Evolutionary conservation across 192 early-diverging fungal genomes (phyloP).

Genomic region (Coemansia sp.): DNA sequence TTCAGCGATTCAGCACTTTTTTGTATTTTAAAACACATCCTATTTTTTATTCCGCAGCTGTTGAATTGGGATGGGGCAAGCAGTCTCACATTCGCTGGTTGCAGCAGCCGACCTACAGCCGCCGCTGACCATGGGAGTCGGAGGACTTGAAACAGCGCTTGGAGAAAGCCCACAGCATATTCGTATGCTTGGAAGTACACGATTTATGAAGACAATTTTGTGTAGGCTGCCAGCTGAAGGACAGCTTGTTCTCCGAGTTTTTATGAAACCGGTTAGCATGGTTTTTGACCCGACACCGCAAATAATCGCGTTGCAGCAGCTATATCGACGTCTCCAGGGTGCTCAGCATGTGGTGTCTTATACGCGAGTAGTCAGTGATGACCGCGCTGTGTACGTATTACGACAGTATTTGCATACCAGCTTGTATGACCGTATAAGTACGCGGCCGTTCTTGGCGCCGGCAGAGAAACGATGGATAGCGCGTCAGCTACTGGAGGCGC

Average conservation of each 20-base stretch:
- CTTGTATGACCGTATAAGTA: slow-evolving; percentile 97
- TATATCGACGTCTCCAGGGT: slow-evolving; percentile 55
- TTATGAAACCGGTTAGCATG: slow-evolving; percentile 79
- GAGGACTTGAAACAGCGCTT: slow-evolving; percentile 44
- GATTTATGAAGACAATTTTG: slow-evolving; percentile 94
- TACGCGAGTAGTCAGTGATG: slow-evolving; percentile 81
- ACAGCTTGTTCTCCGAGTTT: slow-evolving; percentile 86
- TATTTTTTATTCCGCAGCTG: neutral
- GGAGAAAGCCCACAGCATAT: slow-evolving; percentile 51
- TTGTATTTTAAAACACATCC: neutral
- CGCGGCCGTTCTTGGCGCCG: slow-evolving; percentile 83
- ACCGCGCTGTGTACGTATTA: slow-evolving; percentile 84
- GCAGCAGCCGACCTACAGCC: slow-evolving; percentile 52
- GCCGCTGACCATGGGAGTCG: slow-evolving; percentile 46
- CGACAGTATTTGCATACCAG: slow-evolving; percentile 87
- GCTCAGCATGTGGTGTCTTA: slow-evolving; percentile 81
- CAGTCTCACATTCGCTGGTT: slow-evolving; percentile 49
- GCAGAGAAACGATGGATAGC: slow-evolving; percentile 95
- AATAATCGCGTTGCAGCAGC: slow-evolving; percentile 25
- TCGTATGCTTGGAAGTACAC: slow-evolving; percentile 75
- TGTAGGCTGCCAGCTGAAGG: slow-evolving; percentile 77
- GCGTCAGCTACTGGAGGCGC: slow-evolving; percentile 78
- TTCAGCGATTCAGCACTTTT: neutral
- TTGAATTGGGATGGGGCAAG: slow-evolving; percentile 32
- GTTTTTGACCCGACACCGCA: slow-evolving; percentile 37